phyloP scores from a whole-genome alignment of 2,329 filamentous ascomycete species.

The Penicillium sp. region DNA sequence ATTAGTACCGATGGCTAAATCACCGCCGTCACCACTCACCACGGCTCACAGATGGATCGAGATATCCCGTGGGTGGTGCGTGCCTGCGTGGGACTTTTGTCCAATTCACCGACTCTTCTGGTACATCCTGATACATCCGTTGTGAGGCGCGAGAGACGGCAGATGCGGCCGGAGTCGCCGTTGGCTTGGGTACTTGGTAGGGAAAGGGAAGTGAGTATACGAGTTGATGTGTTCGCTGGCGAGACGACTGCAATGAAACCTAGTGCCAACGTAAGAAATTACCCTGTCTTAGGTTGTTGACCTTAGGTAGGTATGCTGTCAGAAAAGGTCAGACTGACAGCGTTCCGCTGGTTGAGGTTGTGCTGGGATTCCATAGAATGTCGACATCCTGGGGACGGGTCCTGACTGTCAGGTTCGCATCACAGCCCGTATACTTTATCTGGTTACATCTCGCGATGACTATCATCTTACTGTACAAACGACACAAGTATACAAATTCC shows the following conservation, averaged over 20 bases:
- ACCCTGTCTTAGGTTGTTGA: background rate
- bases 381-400: background rate
- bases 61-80: background rate
- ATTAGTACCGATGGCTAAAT: background rate
- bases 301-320: no score
- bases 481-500: no score
- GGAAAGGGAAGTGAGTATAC: background rate
- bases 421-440: background rate
- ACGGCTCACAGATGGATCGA: background rate
- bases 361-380: background rate
- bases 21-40: no score
- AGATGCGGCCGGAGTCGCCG: background rate
- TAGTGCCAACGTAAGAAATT: background rate
- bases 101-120: background rate
- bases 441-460: background rate
- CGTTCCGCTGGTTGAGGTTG: background rate
- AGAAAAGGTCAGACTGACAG: background rate
- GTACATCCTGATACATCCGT: background rate
- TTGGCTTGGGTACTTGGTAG: background rate
- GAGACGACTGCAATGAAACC: background rate
- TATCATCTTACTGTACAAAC: background rate
- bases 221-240: background rate
- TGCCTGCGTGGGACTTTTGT: slow-evolving; percentile 2
- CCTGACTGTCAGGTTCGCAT: no score
- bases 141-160: background rate